phyloP scores from a whole-genome alignment of 169 alveolate genomes.

The Cryptosporidium sp. region DNA sequence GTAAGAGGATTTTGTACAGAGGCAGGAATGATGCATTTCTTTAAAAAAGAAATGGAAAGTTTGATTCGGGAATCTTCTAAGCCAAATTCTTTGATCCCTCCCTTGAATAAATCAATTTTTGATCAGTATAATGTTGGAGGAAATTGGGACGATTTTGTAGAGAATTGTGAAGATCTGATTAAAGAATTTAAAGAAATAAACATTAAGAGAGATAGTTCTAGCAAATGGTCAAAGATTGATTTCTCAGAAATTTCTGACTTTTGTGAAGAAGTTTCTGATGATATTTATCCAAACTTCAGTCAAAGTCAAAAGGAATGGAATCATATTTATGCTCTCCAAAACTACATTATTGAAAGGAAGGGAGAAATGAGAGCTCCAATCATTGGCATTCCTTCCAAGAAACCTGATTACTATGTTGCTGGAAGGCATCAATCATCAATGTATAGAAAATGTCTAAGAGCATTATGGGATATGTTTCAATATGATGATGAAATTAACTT shows the following conservation, averaged over 20 bases:
- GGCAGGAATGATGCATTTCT: constrained; percentile 43
- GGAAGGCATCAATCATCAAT: constrained; percentile 71
- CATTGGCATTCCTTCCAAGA: constrained; percentile 46
- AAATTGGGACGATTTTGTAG: constrained; percentile 67
- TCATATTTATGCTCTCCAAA: constrained; percentile 39
- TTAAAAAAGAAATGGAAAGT: constrained; percentile 62
- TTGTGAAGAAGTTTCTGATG: constrained; percentile 72
- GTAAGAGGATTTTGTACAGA: constrained; percentile 69
- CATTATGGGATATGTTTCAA: constrained; percentile 75
- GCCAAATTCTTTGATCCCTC: constrained; percentile 58
- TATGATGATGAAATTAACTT: constrained; percentile 66
- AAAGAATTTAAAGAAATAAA: neutral
- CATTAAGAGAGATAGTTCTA: neutral
- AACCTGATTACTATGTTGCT: constrained; percentile 65
- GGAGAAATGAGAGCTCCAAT: constrained; percentile 58
- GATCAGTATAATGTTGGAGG: constrained; percentile 61
- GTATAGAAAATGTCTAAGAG: constrained; percentile 74
- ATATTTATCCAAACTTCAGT: constrained; percentile 54
- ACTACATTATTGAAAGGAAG: constrained; percentile 42
- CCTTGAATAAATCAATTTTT: constrained; percentile 30
- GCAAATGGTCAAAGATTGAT: constrained; percentile 44
- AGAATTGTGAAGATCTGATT: constrained; percentile 54
- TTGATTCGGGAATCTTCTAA: constrained; percentile 53
- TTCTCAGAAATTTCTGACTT: constrained; percentile 58
- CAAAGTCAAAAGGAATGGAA: constrained; percentile 41